Base-by-base conservation (phyloP, 352 stramenopile species). In the Globisporangium spiculum region DNA sequence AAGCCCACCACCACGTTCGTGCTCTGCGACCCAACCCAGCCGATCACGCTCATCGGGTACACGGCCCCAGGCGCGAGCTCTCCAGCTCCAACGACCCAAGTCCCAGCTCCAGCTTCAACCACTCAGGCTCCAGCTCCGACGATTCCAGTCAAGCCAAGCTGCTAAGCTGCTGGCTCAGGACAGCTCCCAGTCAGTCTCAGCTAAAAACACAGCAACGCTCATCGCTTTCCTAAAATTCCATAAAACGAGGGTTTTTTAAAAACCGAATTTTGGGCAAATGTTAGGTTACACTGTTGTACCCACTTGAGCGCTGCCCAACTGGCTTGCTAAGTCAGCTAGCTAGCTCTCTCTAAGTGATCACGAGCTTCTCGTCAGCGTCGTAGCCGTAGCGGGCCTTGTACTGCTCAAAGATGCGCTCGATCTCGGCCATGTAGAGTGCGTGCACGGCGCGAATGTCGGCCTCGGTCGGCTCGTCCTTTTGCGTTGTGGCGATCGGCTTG, bases 351-450 rank as follows among this genome's bases (percentile, higher is more conserved):
- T 50, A 50, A 50, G 44, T 50, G n/a, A 50, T 22, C 44, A 50
- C 44, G 44, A 50, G 44, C 44, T 50, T 89, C 74, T 94, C 84
- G 61, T 91, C 84, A 22, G 89, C 76, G 65, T 91, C 81, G 66
- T 91, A 92, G 64, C 84, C 86, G 41, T 83, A 94, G 8, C 70
- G 38, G n/a, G 75, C 74, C 78, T 94, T 94, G 74, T 92, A 90
- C 66, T 88, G 70, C 50, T 68, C 61, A 48, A 92, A 94, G 36
- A 92, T 59, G 8, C 80, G 72, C 66, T 91, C 72, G 41, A 94
- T 72, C 64, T 90, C 81, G 7, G 74, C 68, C 36, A 91, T 77
- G 67, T 91, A 94, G 48, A 77, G 55, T 24, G 75, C 63, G 61
- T 94, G 86, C 27, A 92, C 60, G 1, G 68, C 68, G 22, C 72